These are phyloP conservation scores for Pichia scutulata DNA, from an alignment of 805 yeast genomes.

Conservation along the genomic window DNA sequence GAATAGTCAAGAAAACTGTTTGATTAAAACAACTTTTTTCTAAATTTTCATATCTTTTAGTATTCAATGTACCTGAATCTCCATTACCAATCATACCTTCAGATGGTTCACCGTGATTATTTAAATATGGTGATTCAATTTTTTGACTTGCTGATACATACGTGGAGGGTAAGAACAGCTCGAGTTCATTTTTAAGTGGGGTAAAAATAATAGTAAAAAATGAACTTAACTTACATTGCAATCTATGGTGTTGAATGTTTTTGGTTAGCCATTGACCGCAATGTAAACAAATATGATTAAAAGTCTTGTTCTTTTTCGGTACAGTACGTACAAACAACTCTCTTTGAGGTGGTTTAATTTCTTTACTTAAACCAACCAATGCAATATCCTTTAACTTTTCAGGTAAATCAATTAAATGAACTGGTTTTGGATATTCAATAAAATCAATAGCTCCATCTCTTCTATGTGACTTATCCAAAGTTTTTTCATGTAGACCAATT, in stretches of 20 bases:
- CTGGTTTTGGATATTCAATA: conserved; percentile 47
- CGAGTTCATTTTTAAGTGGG: conserved; percentile 20
- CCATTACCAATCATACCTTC: conserved; percentile 46
- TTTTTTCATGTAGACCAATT: not conserved
- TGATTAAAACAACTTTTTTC: conserved; percentile 57
- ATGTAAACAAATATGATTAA: conserved; percentile 16
- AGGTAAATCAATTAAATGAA: conserved; percentile 48
- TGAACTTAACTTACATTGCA: conserved; percentile 17
- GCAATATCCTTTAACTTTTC: conserved; percentile 11
- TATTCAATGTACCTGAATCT: conserved; percentile 44
- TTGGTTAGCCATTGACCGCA: conserved; percentile 19
- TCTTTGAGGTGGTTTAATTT: not conserved
- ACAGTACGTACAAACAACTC: not conserved
- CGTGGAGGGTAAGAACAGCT: conserved; percentile 9
- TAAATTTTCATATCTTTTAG: conserved; percentile 46
- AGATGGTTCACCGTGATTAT: conserved; percentile 70
- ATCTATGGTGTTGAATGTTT: conserved; percentile 12
- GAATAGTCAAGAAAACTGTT: conserved; percentile 14
- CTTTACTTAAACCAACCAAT: not conserved
- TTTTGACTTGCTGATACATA: conserved; percentile 16
- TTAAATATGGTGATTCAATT: conserved; percentile 60
- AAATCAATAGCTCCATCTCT: conserved; percentile 1
- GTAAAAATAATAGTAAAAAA: conserved; percentile 20
- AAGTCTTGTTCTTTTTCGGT: not conserved
- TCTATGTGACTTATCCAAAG: not conserved